These are phyloP conservation scores for Lachnellula arida DNA, from an alignment of 2,329 filamentous ascomycete genomes.

Conservation along the genomic window DNA sequence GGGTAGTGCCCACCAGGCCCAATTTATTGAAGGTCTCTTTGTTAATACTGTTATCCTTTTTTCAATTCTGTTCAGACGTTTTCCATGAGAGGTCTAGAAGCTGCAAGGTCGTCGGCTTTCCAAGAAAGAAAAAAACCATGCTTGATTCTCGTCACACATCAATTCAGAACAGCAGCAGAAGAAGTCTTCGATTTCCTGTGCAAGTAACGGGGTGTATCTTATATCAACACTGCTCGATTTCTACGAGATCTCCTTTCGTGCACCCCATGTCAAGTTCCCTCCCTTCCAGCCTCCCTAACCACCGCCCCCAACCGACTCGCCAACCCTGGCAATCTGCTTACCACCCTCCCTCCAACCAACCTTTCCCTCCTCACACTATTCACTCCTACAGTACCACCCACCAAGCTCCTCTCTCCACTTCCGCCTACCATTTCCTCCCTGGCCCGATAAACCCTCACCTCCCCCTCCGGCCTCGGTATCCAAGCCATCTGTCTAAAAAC, in stretches of 20 bases:
- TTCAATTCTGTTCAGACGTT: background rate
- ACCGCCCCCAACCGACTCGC: slow-evolving; percentile 11
- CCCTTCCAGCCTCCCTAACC: background rate
- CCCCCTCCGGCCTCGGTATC: slow-evolving; percentile 18
- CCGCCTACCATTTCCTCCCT: background rate
- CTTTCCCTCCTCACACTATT: slow-evolving; percentile 5
- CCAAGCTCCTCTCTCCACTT: background rate
- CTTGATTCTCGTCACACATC: too few species aligned
- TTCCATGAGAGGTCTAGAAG: too few species aligned
- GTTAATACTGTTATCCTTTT: background rate
- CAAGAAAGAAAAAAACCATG: too few species aligned
- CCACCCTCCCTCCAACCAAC: background rate
- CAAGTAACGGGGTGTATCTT: background rate
- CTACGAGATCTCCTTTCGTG: background rate
- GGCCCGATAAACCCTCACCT: background rate
- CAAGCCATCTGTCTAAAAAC: slow-evolving; percentile 15
- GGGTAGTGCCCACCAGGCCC: background rate
- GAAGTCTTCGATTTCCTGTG: too few species aligned
- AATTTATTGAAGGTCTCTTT: background rate
- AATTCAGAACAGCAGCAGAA: too few species aligned
- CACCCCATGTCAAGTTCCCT: background rate
- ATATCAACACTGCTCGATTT: background rate
- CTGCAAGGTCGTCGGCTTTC: too few species aligned
- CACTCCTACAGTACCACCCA: background rate
- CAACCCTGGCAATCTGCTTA: slow-evolving; percentile 19